Evolutionary conservation across 2,329 filamentous ascomycete species (phyloP).

Genomic region (Arthrobotrys musiformis): DNA sequence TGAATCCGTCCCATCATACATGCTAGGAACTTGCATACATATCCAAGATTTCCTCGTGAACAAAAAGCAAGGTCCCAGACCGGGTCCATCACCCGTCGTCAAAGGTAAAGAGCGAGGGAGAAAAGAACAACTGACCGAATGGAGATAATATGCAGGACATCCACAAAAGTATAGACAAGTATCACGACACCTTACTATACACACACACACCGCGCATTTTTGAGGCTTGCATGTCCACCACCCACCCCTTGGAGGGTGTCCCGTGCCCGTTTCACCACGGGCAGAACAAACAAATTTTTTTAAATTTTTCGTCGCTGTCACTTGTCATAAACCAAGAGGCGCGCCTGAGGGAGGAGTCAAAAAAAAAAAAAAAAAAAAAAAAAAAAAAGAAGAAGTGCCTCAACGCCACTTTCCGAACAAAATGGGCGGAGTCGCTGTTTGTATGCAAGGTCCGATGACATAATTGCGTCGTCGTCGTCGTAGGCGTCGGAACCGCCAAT

Average conservation of each 20-base stretch:
- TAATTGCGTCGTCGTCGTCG: conserved; percentile 1
- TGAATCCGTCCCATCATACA: not conserved
- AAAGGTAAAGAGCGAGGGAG: not conserved
- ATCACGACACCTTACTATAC: too few relatives aligned
- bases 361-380: not conserved
- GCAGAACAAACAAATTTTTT: not conserved
- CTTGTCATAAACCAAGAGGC: not conserved
- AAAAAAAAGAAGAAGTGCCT: not conserved
- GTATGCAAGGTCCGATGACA: not conserved
- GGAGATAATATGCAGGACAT: not conserved
- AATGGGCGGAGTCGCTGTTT: not conserved
- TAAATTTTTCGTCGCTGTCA: not conserved
- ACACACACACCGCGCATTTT: not conserved
- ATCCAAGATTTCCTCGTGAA: not conserved
- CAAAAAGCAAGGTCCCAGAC: conserved; percentile 3
- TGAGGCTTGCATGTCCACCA: not conserved
- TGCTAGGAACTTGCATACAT: not conserved
- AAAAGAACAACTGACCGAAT: not conserved
- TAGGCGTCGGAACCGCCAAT: too few relatives aligned
- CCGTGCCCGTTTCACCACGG: conserved; percentile 11
- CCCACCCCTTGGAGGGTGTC: not conserved
- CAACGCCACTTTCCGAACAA: conserved; percentile 1
- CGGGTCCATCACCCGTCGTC: not conserved
- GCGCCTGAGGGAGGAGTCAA: not conserved
- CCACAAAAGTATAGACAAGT: not conserved